These are phyloP conservation scores for Seminavis robusta DNA, from an alignment of 108 stramenopile genomes.

Conservation along the genomic window DNA sequence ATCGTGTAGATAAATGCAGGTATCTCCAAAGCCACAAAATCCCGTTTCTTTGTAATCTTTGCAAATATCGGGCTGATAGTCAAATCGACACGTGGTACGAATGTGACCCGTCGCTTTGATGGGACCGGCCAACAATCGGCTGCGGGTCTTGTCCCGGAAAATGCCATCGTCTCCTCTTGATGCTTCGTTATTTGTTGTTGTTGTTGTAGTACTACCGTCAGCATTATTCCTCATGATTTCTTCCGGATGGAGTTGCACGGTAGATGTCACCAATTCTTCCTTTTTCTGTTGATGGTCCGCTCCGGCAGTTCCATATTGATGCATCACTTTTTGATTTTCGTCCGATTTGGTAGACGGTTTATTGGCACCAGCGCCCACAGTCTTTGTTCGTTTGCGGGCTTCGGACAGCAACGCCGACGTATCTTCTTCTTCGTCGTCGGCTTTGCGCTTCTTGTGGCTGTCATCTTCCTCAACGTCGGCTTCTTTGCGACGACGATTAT, in stretches of 20 bases:
- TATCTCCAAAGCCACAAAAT: slow-evolving; percentile 98
- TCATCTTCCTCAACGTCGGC: background rate
- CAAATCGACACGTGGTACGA: slow-evolving; percentile 90
- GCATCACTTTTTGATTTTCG: too few species aligned
- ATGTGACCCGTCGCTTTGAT: slow-evolving; percentile 83
- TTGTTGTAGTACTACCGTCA: too few species aligned
- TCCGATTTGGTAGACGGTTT: too few species aligned
- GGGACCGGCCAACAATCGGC: slow-evolving; percentile 83
- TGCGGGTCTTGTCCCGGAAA: slow-evolving; percentile 12
- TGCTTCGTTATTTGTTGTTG: too few species aligned
- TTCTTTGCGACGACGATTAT: slow-evolving; percentile 13
- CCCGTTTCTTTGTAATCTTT: slow-evolving; percentile 99
- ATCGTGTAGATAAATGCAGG: slow-evolving; percentile 97
- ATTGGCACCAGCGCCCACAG: too few species aligned
- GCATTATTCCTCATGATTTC: background rate
- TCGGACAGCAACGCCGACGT: slow-evolving; percentile 36
- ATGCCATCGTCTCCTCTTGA: slow-evolving; percentile 20
- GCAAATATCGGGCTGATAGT: slow-evolving; percentile 98
- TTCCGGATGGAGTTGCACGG: slow-evolving; percentile 47
- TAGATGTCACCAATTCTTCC: slow-evolving; percentile 49
- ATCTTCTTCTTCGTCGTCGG: slow-evolving; percentile 17
- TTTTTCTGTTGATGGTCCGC: too few species aligned
- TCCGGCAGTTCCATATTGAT: too few species aligned
- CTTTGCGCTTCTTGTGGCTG: slow-evolving; percentile 15
- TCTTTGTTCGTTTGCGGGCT: slow-evolving; percentile 48